Evolutionary conservation across 257 asterid genomes (phyloP).

Genomic region (Solanum megistacrolobum): DNA sequence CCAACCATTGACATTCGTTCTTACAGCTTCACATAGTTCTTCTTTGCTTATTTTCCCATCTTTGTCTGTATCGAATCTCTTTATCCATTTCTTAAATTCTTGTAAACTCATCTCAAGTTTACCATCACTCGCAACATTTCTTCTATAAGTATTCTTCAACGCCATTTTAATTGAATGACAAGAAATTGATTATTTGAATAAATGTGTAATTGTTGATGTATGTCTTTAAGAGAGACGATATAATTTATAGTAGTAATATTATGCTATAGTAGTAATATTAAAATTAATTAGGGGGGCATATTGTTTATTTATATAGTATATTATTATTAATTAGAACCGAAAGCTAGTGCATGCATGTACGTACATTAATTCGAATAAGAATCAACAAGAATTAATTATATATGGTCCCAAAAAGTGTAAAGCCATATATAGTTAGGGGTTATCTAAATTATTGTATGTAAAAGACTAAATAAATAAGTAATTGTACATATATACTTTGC

Average conservation of each 20-base stretch:
- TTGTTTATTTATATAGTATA: too few relatives aligned
- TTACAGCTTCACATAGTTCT: constrained; percentile 28
- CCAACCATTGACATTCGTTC: constrained; percentile 18
- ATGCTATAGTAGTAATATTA: neutral
- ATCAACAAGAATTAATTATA: neutral
- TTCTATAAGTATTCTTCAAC: neutral
- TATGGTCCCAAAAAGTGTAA: neutral
- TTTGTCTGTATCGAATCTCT: constrained; percentile 12
- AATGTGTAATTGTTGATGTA: neutral
- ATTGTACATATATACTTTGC: neutral
- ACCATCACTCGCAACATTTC: neutral
- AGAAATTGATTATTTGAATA: neutral
- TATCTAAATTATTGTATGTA: neutral
- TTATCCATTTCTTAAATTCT: constrained; percentile 39
- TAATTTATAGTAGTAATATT: neutral
- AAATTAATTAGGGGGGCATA: neutral
- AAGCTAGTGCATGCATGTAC: neutral
- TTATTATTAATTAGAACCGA: neutral
- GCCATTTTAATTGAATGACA: neutral
- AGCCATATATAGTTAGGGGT: neutral
- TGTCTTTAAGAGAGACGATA: too few relatives aligned
- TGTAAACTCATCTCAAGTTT: constrained; percentile 16
- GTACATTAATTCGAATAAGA: neutral
- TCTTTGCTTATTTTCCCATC: constrained; percentile 24
- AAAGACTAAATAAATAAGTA: neutral